phyloP scores from a whole-genome alignment of 371 early-diverging fungal species.

The Apophysomyces sp. region DNA sequence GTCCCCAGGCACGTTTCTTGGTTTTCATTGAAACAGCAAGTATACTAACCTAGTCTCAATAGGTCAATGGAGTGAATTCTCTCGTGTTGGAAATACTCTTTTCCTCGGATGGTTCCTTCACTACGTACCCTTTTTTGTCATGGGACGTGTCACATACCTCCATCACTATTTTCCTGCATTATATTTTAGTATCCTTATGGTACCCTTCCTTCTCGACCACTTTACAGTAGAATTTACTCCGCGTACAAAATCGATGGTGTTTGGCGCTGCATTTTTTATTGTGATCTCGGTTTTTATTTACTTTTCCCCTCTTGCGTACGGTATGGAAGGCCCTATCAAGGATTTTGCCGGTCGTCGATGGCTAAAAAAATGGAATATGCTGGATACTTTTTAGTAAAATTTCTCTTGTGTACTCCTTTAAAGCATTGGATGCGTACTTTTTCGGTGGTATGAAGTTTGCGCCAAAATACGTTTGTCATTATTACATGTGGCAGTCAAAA shows the following conservation, averaged over 20 bases:
- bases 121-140: constrained; percentile 96
- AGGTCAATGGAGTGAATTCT: constrained; percentile 71
- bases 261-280: constrained; percentile 42
- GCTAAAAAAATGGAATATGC: constrained; percentile 57
- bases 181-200: constrained; percentile 89
- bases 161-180: constrained; percentile 99
- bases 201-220: constrained; percentile 77
- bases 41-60: background rate
- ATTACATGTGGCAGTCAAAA: no score
- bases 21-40: background rate
- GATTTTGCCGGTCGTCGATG: constrained; percentile 51
- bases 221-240: constrained; percentile 25
- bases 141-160: constrained; percentile 97
- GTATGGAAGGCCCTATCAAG: constrained; percentile 71
- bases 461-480: no score
- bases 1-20: constrained; percentile 24
- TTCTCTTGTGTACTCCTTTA: no score
- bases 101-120: constrained; percentile 94
- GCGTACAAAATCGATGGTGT: constrained; percentile 25
- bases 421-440: no score
- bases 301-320: constrained; percentile 86
- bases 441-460: no score
- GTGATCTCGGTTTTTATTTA: constrained; percentile 63
- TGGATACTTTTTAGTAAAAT: constrained; percentile 4
- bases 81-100: constrained; percentile 71